These are phyloP conservation scores for Fusarium sp. DNA, from an alignment of 2,329 filamentous ascomycete species.

Conservation along the genomic window DNA sequence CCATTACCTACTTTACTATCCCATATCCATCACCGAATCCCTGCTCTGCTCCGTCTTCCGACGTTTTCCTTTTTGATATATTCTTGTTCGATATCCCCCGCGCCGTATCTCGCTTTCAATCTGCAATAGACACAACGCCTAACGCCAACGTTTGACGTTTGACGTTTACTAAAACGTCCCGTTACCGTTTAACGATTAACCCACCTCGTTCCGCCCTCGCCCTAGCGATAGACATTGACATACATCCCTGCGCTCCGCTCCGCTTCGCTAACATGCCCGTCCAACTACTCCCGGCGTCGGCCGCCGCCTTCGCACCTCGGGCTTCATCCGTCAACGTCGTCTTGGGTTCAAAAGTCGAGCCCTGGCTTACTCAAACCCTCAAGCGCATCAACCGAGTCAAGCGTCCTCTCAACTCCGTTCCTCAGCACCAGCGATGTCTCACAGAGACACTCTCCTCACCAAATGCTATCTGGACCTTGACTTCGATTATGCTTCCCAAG, in stretches of 20 bases:
- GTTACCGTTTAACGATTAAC: constrained; percentile 28
- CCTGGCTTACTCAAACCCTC: constrained; percentile 95
- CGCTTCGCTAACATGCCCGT: constrained; percentile 77
- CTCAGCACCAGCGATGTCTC: constrained; percentile 94
- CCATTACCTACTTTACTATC: constrained; percentile 14
- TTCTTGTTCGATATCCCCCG: constrained; percentile 52
- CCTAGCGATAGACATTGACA: constrained; percentile 19
- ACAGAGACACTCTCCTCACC: constrained; percentile 92
- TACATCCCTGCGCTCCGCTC: constrained; percentile 34
- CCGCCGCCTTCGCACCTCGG: constrained; percentile 94
- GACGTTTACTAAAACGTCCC: constrained; percentile 23
- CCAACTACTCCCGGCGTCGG: constrained; percentile 93
- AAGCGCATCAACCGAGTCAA: constrained; percentile 98
- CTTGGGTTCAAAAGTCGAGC: constrained; percentile 89
- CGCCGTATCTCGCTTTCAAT: constrained; percentile 29
- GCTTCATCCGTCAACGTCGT: constrained; percentile 94
- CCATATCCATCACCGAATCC: constrained; percentile 33
- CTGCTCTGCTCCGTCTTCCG: constrained; percentile 65
- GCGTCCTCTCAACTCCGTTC: constrained; percentile 95
- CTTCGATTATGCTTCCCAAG: constrained; percentile 93
- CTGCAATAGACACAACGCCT: constrained; percentile 20
- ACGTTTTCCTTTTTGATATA: constrained; percentile 60
- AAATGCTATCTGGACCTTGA: constrained; percentile 94
- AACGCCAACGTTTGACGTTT: constrained; percentile 17
- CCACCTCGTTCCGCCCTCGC: constrained; percentile 13